A percentile compares a stretch with the other conserved stretches of the same genome.
Conservation (phyloP, 495 filamentous ascomycete genomes). For the Hypoxylon cercidicola region DNA sequence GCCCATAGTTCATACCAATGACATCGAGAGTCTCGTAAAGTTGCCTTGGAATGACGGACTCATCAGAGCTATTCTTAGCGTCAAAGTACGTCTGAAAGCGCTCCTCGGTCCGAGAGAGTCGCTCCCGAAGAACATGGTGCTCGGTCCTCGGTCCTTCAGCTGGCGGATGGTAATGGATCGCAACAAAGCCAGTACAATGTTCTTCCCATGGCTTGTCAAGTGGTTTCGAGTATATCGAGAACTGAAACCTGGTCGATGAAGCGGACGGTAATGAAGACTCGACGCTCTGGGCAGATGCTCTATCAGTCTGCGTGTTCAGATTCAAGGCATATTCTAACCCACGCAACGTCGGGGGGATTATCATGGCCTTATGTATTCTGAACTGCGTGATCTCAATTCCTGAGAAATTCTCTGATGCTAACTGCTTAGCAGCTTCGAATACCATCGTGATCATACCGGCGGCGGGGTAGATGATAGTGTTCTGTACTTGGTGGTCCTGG, state of each 20-base stretch:
- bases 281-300: background rate
- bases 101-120: background rate
- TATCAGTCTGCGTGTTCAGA: slow-evolving; percentile 14
- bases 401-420: slow-evolving; percentile 33
- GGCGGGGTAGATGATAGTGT: slow-evolving; percentile 58
- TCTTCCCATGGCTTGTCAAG: slow-evolving; percentile 39
- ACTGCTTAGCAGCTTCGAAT: slow-evolving; percentile 59
- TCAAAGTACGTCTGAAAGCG: slow-evolving; percentile 11
- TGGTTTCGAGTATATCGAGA: slow-evolving; percentile 45
- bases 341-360: slow-evolving; percentile 42
- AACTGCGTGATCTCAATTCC: slow-evolving; percentile 37
- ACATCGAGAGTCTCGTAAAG: slow-evolving; percentile 47
- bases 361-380: slow-evolving; percentile 48
- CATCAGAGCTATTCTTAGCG: slow-evolving; percentile 27
- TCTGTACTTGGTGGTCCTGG: slow-evolving; percentile 52
- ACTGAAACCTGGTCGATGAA: slow-evolving; percentile 29
- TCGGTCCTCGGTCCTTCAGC: background rate
- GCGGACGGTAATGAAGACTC: background rate
- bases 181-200: slow-evolving; percentile 41
- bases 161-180: slow-evolving; percentile 30
- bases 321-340: slow-evolving; percentile 41
- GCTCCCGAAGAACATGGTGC: background rate
- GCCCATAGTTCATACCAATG: slow-evolving; percentile 58
- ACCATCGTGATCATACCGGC: slow-evolving; percentile 62
- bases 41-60: slow-evolving; percentile 33